Percentiles rank a stretch among this genome's conserved stretches.
phyloP scores from a whole-genome alignment of 1,284 basidiomycete species.

The Lentinula novae-zelandiae region DNA sequence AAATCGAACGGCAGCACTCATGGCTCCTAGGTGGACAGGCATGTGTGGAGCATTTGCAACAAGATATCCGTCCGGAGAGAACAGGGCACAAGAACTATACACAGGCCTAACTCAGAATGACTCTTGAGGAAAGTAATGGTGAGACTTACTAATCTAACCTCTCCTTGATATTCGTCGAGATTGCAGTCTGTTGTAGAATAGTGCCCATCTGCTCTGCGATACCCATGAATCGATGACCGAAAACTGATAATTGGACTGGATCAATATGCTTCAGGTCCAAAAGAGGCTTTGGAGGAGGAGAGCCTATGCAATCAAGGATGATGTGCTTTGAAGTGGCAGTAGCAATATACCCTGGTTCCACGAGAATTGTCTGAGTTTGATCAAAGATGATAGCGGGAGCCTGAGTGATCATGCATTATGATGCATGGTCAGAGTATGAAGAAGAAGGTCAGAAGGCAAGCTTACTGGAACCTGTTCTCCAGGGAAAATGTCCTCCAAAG shows the following conservation, averaged over 20 bases:
- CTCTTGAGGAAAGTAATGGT: too few relatives aligned
- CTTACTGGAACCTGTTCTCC: slow-evolving; percentile 42
- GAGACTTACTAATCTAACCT: slow-evolving; percentile 66
- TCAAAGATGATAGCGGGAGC: slow-evolving; percentile 66
- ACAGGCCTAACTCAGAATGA: too few relatives aligned
- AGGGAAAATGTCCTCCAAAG: slow-evolving; percentile 41
- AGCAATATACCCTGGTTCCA: slow-evolving; percentile 34
- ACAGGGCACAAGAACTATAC: slow-evolving; percentile 72
- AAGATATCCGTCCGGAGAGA: slow-evolving; percentile 86
- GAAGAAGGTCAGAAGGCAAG: not conserved
- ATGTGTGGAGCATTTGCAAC: slow-evolving; percentile 91
- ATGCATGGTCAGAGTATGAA: not conserved
- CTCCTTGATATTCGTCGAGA: slow-evolving; percentile 90
- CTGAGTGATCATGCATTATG: not conserved
- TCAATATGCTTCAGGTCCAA: slow-evolving; percentile 1
- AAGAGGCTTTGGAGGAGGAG: not conserved
- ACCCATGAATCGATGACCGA: slow-evolving; percentile 12
- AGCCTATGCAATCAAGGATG: slow-evolving; percentile 1
- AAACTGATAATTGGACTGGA: slow-evolving; percentile 2
- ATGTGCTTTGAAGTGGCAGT: slow-evolving; percentile 7
- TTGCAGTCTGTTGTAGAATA: slow-evolving; percentile 85
- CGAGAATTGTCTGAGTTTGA: slow-evolving; percentile 59
- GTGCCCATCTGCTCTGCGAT: slow-evolving; percentile 62
- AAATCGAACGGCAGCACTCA: slow-evolving; percentile 83
- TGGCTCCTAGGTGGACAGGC: slow-evolving; percentile 76